These are phyloP conservation scores for Aspergillus fumigatus DNA, from an alignment of 2,329 filamentous ascomycete genomes.

Conservation along the genomic window DNA sequence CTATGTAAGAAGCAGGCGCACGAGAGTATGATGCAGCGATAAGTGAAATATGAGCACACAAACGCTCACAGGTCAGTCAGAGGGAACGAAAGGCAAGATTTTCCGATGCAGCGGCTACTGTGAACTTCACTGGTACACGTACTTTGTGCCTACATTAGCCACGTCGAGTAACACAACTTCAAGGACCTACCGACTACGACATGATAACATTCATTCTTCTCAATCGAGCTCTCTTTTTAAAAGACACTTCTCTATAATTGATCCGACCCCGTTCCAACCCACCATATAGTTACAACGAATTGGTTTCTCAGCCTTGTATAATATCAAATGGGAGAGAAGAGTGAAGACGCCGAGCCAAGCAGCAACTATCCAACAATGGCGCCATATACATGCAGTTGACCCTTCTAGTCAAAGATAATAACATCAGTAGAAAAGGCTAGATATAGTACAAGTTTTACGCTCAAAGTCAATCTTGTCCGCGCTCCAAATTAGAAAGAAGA, in stretches of 20 bases:
- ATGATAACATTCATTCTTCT: not conserved
- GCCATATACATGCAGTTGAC: not conserved
- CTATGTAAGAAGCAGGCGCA: not conserved
- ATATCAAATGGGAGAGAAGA: not conserved
- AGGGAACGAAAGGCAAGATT: not conserved
- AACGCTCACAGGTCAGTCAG: not conserved
- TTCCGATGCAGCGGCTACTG: not conserved
- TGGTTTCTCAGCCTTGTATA: not conserved
- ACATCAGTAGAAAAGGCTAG: not conserved
- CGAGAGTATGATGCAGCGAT: not conserved
- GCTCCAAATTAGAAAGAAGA: not conserved
- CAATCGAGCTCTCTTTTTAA: not conserved
- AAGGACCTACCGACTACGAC: not conserved
- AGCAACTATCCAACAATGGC: not conserved
- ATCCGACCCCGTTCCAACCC: not conserved
- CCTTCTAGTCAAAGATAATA: not conserved
- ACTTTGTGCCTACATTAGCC: not conserved
- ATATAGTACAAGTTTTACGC: slow-evolving; percentile 3
- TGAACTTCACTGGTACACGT: not conserved
- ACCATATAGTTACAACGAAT: not conserved
- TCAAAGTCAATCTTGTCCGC: not conserved
- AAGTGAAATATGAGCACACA: not conserved
- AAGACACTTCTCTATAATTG: not conserved
- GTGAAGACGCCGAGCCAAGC: not conserved
- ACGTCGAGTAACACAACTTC: not conserved